Evolutionary conservation across 352 stramenopile genomes (phyloP).

Genomic region (Globisporangium paddicum): DNA sequence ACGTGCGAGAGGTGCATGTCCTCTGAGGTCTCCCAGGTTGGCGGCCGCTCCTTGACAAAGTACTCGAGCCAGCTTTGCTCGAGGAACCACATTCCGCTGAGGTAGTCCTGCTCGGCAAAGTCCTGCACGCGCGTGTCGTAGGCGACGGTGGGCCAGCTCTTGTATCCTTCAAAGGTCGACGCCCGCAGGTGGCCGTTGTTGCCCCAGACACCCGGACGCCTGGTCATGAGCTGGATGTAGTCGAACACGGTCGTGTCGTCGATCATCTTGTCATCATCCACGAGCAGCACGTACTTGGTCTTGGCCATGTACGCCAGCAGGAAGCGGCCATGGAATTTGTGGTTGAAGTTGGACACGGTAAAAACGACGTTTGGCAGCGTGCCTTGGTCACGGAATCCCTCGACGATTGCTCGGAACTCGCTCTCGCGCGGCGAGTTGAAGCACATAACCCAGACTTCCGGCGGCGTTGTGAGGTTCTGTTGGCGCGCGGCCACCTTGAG

Average conservation of each 20-base stretch:
- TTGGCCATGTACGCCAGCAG: slow-evolving; percentile 47
- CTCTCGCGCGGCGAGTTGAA: slow-evolving; percentile 43
- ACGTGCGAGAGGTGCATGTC: slow-evolving; percentile 65
- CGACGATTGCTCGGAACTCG: slow-evolving; percentile 37
- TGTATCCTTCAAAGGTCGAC: slow-evolving; percentile 35
- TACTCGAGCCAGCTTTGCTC: slow-evolving; percentile 62
- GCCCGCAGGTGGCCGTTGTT: slow-evolving; percentile 49
- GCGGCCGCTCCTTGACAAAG: slow-evolving; percentile 49
- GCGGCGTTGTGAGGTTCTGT: slow-evolving; percentile 23
- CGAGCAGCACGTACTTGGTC: slow-evolving; percentile 47
- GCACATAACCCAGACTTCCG: slow-evolving; percentile 61
- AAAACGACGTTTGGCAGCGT: slow-evolving; percentile 26
- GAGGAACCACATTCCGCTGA: slow-evolving; percentile 64
- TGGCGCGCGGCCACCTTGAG: slow-evolving; percentile 30
- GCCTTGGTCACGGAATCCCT: slow-evolving; percentile 19
- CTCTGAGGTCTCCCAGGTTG: slow-evolving; percentile 46
- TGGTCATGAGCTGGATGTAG: slow-evolving; percentile 38
- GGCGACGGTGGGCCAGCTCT: slow-evolving; percentile 34
- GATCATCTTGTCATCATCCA: slow-evolving; percentile 48
- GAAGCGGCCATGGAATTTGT: slow-evolving; percentile 52
- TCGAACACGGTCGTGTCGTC: slow-evolving; percentile 35
- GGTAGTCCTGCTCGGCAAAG: slow-evolving; percentile 52
- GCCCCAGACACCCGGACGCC: slow-evolving; percentile 37
- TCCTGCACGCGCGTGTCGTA: slow-evolving; percentile 25
- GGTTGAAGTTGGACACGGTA: slow-evolving; percentile 42